Evolutionary conservation across 2,329 filamentous ascomycete species (phyloP).

Genomic region (Claviceps capensis): DNA sequence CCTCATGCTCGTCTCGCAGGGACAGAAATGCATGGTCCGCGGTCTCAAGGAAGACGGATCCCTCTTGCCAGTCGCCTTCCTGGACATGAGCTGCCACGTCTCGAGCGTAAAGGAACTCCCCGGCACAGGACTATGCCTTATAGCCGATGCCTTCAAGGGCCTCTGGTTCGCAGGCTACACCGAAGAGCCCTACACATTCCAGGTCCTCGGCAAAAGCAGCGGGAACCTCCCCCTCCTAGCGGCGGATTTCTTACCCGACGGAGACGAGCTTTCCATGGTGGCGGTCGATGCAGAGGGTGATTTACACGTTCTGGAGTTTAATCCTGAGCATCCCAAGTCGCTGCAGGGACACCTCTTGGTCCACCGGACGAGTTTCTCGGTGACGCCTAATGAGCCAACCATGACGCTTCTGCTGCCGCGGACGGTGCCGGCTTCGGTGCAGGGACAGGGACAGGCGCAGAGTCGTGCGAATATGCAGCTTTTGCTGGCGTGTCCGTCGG

Average conservation of each 20-base stretch:
- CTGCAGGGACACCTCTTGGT: constrained; percentile 79
- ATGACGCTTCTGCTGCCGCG: constrained; percentile 64
- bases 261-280: constrained; percentile 68
- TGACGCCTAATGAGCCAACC: constrained; percentile 63
- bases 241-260: constrained; percentile 80
- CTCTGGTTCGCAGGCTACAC: constrained; percentile 95
- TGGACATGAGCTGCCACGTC: constrained; percentile 94
- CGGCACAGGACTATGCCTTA: constrained; percentile 70
- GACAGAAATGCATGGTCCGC: constrained; percentile 93
- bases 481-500: constrained; percentile 61
- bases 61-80: constrained; percentile 84
- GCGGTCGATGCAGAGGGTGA: constrained; percentile 75
- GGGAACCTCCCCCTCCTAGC: constrained; percentile 65
- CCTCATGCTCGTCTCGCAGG: constrained; percentile 79
- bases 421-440: constrained; percentile 29
- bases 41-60: constrained; percentile 92
- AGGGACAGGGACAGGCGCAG: constrained; percentile 8
- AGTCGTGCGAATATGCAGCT: constrained; percentile 38
- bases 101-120: constrained; percentile 72
- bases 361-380: constrained; percentile 76
- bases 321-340: constrained; percentile 90
- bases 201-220: constrained; percentile 77
- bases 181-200: constrained; percentile 93
- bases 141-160: constrained; percentile 85
- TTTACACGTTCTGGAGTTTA: constrained; percentile 81